Percentiles rank a stretch among this genome's conserved stretches.
phyloP scores from a whole-genome alignment of 2,329 filamentous ascomycete species.

The Nemania sp. region DNA sequence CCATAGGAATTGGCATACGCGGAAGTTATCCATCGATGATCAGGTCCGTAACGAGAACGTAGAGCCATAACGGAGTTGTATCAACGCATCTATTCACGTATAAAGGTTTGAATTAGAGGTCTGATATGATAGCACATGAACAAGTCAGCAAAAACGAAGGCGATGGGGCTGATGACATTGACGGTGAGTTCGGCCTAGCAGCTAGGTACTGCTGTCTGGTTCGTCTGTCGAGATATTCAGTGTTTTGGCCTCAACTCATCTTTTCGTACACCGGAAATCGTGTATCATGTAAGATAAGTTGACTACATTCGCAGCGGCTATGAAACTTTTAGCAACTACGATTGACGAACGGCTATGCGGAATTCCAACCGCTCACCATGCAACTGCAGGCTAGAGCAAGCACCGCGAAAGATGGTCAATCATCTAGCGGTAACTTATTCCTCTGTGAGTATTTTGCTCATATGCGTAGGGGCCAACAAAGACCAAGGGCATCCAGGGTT shows the following conservation, averaged over 20 bases:
- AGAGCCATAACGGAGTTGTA: conserved; percentile 28
- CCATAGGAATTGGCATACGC: conserved; percentile 34
- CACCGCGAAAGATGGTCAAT: conserved; percentile 19
- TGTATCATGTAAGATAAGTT: conserved; percentile 26
- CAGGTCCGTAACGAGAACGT: conserved; percentile 30
- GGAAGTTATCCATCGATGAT: conserved; percentile 34
- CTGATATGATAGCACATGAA: conserved; percentile 35
- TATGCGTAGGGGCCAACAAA: conserved; percentile 21
- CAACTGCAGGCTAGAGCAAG: conserved; percentile 24
- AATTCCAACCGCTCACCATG: conserved; percentile 10
- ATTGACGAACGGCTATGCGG: neutral
- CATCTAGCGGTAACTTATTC: conserved; percentile 18
- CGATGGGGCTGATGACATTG: conserved; percentile 27
- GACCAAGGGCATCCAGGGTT: conserved; percentile 26
- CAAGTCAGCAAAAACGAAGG: conserved; percentile 35
- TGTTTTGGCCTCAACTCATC: conserved; percentile 12
- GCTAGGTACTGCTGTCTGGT: too few relatives aligned
- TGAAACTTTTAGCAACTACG: neutral
- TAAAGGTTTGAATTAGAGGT: conserved; percentile 30
- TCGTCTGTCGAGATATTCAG: too few relatives aligned
- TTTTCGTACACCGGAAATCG: conserved; percentile 29
- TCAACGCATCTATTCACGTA: conserved; percentile 34
- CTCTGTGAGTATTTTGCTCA: conserved; percentile 23
- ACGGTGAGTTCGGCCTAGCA: conserved; percentile 31
- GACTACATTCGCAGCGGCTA: conserved; percentile 26